Evolutionary conservation across 2,329 filamentous ascomycete species (phyloP), one percentile per base, ranked within the genome.

Genomic region (Zymoseptoria pseudotritici): DNA sequence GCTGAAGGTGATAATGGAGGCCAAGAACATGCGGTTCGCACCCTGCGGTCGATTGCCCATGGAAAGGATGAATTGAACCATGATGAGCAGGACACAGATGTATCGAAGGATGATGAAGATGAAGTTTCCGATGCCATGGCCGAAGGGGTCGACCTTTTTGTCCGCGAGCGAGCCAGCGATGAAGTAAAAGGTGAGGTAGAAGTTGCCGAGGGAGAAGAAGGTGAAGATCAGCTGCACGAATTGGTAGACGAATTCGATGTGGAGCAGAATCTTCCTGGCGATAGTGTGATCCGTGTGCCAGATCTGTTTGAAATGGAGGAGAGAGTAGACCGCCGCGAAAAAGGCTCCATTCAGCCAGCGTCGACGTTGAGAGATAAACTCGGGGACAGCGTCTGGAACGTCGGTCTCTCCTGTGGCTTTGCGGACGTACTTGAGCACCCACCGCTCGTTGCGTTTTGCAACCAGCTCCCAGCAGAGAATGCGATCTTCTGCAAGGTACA

Each of bases 171-270:
- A 95, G 51, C 94, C 94, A 21, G 91, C 91, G 66, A 99, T 88
- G 79, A 99, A 99, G 82, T 92, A 99, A 78, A 99, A 99, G 60
- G 92, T 96, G 56, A 99, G 86, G 75, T 97, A 99, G 81, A 97
- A 99, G 80, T 99, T 99, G 75, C 93, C 79, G 67, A 99, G 85
- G 10, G 93, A 96, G 79, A 99, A 97, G 79, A 91, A 99, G 53
- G 94, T 99, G 79, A 99, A 99, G 62, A 96, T 75, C 13, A 99
- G 84, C 71, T 91, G 89, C 67, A 97, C 82, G 73, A 96, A 88
- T 74, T 99, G 94, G 75, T 99, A 99, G 67, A 96, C 75, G 72
- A 97, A 97, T 74, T 99, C 94, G 68, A 97, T 85, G 75, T 97
- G 92, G 56, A 99, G 84, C 36, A 99, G 82, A 22, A 96, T 82